phyloP scores from a whole-genome alignment of 2,329 filamentous ascomycete species.

The Colletotrichum paranaense region DNA sequence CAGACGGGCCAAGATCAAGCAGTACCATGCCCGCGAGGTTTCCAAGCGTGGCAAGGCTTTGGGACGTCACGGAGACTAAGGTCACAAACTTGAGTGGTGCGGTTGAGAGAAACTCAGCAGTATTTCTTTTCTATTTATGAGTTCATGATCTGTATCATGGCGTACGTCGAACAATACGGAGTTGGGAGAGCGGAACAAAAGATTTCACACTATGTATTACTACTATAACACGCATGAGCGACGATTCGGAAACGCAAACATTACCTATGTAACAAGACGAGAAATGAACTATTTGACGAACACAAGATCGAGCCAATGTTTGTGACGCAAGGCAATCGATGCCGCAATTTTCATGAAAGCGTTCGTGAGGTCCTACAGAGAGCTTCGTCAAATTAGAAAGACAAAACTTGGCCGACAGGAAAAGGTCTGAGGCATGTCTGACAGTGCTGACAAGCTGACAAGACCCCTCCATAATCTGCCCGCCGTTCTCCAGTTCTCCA shows the following conservation, averaged over 20 bases:
- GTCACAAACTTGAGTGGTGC: background rate
- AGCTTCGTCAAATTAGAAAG: too few relatives aligned
- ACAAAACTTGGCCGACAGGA: too few relatives aligned
- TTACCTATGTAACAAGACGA: background rate
- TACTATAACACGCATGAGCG: background rate
- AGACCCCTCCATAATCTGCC: background rate
- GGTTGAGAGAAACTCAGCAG: too few relatives aligned
- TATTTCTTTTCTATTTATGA: background rate
- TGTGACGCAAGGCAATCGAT: too few relatives aligned
- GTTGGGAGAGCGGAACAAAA: background rate
- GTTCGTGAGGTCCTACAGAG: too few relatives aligned
- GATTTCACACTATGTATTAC: slow-evolving; percentile 6
- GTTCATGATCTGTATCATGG: background rate
- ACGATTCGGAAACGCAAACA: background rate
- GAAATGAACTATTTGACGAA: background rate
- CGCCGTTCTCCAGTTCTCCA: slow-evolving; percentile 11
- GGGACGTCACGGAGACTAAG: slow-evolving; percentile 56
- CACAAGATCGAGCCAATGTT: too few relatives aligned
- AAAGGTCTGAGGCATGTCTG: too few relatives aligned
- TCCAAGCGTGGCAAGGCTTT: slow-evolving; percentile 77
- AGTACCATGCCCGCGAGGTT: slow-evolving; percentile 72
- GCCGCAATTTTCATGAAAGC: too few relatives aligned
- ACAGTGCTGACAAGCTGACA: background rate
- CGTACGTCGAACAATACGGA: background rate
- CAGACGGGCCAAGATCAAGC: slow-evolving; percentile 74